Evolutionary conservation across 768 basidiomycete species (phyloP).

Genomic region (Trametes gibbosa): DNA sequence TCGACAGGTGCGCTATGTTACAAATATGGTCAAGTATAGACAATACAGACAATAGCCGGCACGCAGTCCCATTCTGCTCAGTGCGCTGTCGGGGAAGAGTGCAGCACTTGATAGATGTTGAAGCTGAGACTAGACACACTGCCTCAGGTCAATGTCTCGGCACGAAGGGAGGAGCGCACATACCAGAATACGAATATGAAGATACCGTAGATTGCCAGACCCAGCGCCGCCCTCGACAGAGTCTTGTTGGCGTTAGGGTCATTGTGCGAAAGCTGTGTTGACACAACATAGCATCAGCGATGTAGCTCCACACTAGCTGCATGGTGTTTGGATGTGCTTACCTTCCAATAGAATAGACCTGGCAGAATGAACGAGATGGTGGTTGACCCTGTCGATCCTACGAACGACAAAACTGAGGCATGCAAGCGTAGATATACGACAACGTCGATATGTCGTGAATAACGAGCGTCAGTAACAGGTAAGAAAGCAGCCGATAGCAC

Average conservation of each 20-base stretch:
- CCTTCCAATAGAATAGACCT: slow-evolving; percentile 92
- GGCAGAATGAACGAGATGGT: slow-evolving; percentile 97
- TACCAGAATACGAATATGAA: slow-evolving; percentile 88
- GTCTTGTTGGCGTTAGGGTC: slow-evolving; percentile 52
- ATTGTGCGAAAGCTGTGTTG: slow-evolving; percentile 60
- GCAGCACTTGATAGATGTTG: slow-evolving; percentile 68
- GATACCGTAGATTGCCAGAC: slow-evolving; percentile 69
- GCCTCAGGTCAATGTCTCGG: background rate
- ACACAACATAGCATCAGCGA: slow-evolving; percentile 5
- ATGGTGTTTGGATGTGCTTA: slow-evolving; percentile 27
- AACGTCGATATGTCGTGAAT: too few species aligned
- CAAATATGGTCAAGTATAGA: background rate
- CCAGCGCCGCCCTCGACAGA: slow-evolving; percentile 62
- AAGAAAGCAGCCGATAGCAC: background rate
- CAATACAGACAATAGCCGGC: background rate
- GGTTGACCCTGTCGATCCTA: slow-evolving; percentile 94
- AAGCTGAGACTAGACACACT: slow-evolving; percentile 58
- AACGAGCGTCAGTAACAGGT: background rate
- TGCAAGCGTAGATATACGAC: background rate
- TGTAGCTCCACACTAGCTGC: background rate
- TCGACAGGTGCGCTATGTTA: background rate
- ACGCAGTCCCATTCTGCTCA: background rate
- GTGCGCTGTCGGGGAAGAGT: slow-evolving; percentile 30
- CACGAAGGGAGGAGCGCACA: slow-evolving; percentile 27
- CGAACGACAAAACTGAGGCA: slow-evolving; percentile 82